These are phyloP conservation scores for Moricandia moricandioides DNA, from an alignment of 345 rosid genomes.

Conservation along the genomic window DNA sequence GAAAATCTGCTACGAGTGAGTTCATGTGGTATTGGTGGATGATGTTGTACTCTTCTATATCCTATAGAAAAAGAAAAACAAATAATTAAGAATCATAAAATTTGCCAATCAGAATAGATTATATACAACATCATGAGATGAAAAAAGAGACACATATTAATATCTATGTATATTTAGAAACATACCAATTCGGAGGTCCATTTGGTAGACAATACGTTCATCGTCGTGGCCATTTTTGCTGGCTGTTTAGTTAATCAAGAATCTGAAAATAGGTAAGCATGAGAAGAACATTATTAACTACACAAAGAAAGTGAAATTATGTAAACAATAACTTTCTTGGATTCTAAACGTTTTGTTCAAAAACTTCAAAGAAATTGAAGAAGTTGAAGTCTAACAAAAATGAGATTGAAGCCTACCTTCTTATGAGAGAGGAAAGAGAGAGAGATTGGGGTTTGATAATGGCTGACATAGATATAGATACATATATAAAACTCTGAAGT, in stretches of 20 bases:
- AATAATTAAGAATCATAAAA: not conserved
- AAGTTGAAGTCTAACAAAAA: not conserved
- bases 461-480: not conserved
- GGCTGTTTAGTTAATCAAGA: not conserved
- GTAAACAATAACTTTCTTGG: not conserved
- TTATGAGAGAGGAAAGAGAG: not conserved
- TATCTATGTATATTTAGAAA: not conserved
- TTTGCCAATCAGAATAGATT: not conserved
- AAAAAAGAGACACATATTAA: not conserved
- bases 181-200: constrained; percentile 22
- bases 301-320: not conserved
- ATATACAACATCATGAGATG: not conserved
- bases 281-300: not conserved
- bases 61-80: constrained; percentile 6
- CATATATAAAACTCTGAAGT: not conserved
- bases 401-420: constrained; percentile 16
- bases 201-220: constrained; percentile 25
- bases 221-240: constrained; percentile 11
- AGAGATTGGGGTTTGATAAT: constrained; percentile 9
- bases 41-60: constrained; percentile 23
- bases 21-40: constrained; percentile 34
- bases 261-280: constrained; percentile 12
- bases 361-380: not conserved
- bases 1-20: constrained; percentile 28
- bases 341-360: not conserved